Base-by-base conservation (phyloP, 371 early-diverging fungal species). In the Capniomyces stellatus region DNA sequence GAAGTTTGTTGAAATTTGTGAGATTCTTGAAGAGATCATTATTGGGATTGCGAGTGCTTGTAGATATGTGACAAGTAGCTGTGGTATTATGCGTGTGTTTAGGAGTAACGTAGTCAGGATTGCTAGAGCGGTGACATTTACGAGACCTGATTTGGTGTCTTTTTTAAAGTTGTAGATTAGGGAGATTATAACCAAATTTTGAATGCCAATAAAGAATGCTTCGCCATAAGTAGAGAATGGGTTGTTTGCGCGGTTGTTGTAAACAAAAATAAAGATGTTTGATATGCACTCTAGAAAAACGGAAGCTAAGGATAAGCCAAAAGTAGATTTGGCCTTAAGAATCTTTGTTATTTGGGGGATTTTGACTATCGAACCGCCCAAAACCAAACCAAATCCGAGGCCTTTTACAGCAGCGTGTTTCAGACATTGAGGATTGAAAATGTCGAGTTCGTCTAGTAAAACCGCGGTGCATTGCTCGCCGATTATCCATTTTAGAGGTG, bases 211-310 rank as follows among this genome's bases (percentile, higher is more conserved):
- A 49, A 83, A 82, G 61, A 77, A 60, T n/a, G 77, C 75, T 69
- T 92, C 93, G 44, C 93, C 93, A 65, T 83, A 97, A 2, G 95
- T 92, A 31, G 83, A 84, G 60, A 93, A 89, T 28, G 95, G 87
- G 60, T 92, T 83, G 29, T 69, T 69, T 28, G 75, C 64, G 29
- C 92, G 77, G 29, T 73, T 54, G 67, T 94, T 92, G 74, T 93
- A 97, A 21, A 84, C 78, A 18, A 90, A 63, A 0, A 78, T 72
- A 57, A 92, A 82, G 30, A 74, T 67, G 46, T 80, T 78, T 35
- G 86, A 78, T 10, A 81, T 55, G 4, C 90, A 82, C 62, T 97
- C 97, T 35, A 95, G 68, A n/a, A 87, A 47, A 58, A 85, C 83
- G 3, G 86, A 79, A 8, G 74, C 54, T 23, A 88, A 66, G 1